phyloP scores from a whole-genome alignment of 257 asterid species.

The Euphrasia confusa region DNA sequence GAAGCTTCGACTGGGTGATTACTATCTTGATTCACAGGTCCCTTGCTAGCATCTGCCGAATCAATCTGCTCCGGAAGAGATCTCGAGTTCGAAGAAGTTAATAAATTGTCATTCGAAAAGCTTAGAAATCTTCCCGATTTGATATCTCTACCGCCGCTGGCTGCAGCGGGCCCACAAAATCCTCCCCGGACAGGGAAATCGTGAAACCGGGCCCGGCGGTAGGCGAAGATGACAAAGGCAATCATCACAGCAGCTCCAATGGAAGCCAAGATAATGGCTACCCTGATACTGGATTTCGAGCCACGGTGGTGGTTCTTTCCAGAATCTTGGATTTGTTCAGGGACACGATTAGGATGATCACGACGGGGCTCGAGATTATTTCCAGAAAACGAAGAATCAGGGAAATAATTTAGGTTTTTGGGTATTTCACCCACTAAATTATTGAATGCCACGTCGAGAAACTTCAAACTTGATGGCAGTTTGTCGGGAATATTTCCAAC shows the following conservation, averaged over 20 bases:
- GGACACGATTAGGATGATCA: constrained; percentile 15
- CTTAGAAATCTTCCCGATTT: constrained; percentile 60
- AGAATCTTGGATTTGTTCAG: constrained; percentile 18
- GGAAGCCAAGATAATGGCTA: constrained; percentile 66
- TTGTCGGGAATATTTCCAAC: constrained; percentile 52
- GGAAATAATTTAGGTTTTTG: constrained; percentile 44
- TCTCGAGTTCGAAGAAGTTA: constrained; percentile 58
- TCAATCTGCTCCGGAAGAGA: constrained; percentile 40
- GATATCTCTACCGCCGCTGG: constrained; percentile 33
- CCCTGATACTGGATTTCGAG: constrained; percentile 43
- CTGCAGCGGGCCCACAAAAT: constrained; percentile 39
- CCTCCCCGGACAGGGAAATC: constrained; percentile 46
- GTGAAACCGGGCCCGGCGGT: constrained; percentile 48
- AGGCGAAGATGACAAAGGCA: constrained; percentile 58
- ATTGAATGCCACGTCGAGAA: constrained; percentile 58
- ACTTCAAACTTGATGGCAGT: constrained; percentile 43
- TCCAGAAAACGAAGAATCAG: constrained; percentile 66
- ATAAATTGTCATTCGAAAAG: constrained; percentile 68
- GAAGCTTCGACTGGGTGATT: constrained; percentile 55
- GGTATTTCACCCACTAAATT: constrained; percentile 55
- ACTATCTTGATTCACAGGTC: constrained; percentile 31
- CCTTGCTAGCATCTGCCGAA: constrained; percentile 26
- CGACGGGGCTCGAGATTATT: constrained; percentile 26
- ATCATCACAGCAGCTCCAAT: constrained; percentile 67
- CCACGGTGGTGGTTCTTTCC: constrained; percentile 24